Base-by-base conservation (phyloP, 345 rosid species). In the Erucastrum elatum region DNA sequence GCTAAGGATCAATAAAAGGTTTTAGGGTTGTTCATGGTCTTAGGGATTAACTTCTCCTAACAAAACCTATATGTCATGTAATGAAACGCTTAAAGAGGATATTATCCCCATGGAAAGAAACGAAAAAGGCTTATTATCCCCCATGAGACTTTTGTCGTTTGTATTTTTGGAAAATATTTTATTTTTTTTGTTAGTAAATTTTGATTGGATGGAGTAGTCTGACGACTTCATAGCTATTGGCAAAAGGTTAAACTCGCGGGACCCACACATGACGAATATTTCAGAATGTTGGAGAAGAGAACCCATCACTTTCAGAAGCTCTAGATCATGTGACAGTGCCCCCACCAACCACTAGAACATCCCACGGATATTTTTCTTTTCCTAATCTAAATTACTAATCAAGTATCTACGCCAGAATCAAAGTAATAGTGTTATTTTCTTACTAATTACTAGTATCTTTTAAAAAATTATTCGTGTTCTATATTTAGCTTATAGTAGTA, bases 341-440 rank as follows among this genome's bases (percentile, higher is more conserved):
- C 64, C 46, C 65, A 70, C 64, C 53, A 70, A 70, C 51, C 65
- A 70, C 64, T 70, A 56, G 41, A 70, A 60, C 31, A 34, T 55
- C 35, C 51, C 63, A 70, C 27, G 72, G 34, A 15, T 33, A 16
- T 29, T 51, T 2, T 53, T 53, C 26, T 53, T 53, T 53, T 53
- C 9, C 26, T 53, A 6, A 53, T 53, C 9, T 49, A 53, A 53
- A 53, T 53, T 15, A 53, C 59, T 16, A n/a, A 13, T 51, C 17
- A 51, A 5, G 59, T 53, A 2, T 53, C 0, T 7, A 53, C 25
- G 7, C 59, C 59, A 15, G 25, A 15, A 49, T 49, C 55, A 49
- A 49, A 49, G 7, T 49, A 49, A 13, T 49, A 13, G 13, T 39
- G 46, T 9, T 39, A 2, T 39, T 37, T 37, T 37, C 39, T 2